Evolutionary conservation across 805 yeast genomes (phyloP).

Genomic region (Saitoella complicata): DNA sequence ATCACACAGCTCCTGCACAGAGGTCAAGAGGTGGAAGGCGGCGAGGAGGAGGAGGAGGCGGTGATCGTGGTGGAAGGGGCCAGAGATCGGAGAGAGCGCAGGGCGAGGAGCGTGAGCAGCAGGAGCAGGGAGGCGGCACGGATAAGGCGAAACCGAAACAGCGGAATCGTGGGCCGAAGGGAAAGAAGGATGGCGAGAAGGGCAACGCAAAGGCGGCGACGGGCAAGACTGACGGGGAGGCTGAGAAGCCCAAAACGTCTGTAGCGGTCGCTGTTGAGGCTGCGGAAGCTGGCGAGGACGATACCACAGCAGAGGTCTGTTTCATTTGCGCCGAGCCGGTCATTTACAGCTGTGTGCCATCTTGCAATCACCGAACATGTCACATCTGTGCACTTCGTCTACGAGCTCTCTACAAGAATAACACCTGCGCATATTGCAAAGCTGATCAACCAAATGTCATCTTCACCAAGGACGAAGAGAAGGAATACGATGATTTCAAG

Average conservation of each 20-base stretch:
- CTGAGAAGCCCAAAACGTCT: no score
- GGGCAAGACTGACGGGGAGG: background rate
- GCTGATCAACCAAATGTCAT: conserved; percentile 42
- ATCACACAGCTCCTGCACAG: no score
- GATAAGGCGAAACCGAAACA: background rate
- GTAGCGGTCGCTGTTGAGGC: background rate
- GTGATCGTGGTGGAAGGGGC: background rate
- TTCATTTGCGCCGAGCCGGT: conserved; percentile 71
- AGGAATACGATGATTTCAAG: conserved; percentile 26
- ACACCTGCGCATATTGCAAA: conserved; percentile 62
- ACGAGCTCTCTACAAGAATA: conserved; percentile 60
- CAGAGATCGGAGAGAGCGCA: background rate
- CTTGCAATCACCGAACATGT: conserved; percentile 77
- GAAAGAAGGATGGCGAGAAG: background rate
- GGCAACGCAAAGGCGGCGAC: background rate
- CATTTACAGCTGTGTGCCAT: conserved; percentile 48
- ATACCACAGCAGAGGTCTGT: conserved; percentile 31
- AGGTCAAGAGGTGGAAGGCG: background rate
- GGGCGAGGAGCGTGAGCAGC: background rate
- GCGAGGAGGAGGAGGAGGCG: background rate
- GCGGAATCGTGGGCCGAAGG: background rate
- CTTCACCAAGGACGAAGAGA: conserved; percentile 32
- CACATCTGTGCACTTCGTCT: conserved; percentile 70
- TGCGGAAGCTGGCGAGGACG: conserved; percentile 2
- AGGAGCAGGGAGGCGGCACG: background rate